Conservation (phyloP, 2,329 filamentous ascomycete genomes). For the Neonectria punicea region DNA sequence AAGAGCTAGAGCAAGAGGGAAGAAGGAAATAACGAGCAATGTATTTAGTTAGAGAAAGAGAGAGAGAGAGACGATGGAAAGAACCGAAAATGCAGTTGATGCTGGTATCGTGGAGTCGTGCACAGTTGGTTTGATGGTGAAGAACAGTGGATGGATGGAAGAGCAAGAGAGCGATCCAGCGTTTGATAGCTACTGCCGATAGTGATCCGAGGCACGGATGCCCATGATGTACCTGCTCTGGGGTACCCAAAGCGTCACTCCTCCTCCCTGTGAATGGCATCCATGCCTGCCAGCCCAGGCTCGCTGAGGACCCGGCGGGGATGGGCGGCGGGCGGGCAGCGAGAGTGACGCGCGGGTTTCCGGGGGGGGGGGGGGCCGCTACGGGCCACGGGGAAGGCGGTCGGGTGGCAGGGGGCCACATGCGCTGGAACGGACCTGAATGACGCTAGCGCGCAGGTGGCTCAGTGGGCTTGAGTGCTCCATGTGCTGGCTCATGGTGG, state of each 20-base stretch:
- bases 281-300: no score
- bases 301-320: conserved; percentile 3
- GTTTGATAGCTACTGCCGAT: conserved; percentile 18
- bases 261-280: not conserved
- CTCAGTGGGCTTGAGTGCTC: conserved; percentile 13
- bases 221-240: conserved; percentile 15
- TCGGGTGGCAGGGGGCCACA: conserved; percentile 27
- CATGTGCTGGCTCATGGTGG: conserved; percentile 4
- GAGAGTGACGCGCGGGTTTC: conserved; percentile 30
- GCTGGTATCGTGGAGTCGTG: conserved; percentile 43
- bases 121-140: conserved; percentile 37
- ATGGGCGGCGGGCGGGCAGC: not conserved
- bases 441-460: conserved; percentile 26
- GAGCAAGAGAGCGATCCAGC: not conserved
- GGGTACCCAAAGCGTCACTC: conserved; percentile 7
- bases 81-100: conserved; percentile 37
- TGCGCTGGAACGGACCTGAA: conserved; percentile 28
- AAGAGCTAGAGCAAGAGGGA: conserved; percentile 1
- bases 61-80: conserved; percentile 27
- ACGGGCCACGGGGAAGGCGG: conserved; percentile 14
- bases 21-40: conserved; percentile 7
- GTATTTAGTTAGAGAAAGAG: conserved; percentile 26
- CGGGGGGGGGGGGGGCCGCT: conserved; percentile 7
- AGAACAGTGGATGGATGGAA: conserved; percentile 21
- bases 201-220: conserved; percentile 17